Percentiles rank a stretch among this genome's conserved stretches.
Conservation (phyloP, 495 filamentous ascomycete genomes). For the Neurospora terricola region DNA sequence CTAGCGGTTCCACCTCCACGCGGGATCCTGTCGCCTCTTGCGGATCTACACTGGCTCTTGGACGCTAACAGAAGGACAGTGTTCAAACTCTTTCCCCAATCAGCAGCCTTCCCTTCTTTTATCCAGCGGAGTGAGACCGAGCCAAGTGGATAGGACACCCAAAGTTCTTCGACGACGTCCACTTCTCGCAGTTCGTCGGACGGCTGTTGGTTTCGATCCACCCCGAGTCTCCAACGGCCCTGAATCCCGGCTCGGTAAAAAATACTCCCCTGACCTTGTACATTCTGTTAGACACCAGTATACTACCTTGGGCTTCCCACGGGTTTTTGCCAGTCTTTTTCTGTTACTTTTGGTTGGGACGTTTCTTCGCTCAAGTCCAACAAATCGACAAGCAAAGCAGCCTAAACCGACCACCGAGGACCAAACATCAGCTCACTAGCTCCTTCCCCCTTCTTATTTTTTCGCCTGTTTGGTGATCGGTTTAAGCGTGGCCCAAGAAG, state of each 20-base stretch:
- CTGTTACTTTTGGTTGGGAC: not conserved
- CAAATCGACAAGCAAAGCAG: not conserved
- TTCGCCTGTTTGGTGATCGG: not conserved
- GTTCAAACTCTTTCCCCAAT: not conserved
- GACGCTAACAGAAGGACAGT: not conserved
- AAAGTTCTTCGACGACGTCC: not conserved
- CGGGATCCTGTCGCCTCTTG: conserved; percentile 12
- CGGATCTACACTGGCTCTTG: not conserved
- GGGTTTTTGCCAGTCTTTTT: not conserved
- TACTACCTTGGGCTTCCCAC: not conserved
- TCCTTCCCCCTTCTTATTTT: not conserved
- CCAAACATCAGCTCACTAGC: not conserved
- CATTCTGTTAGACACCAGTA: not conserved
- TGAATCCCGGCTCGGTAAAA: conserved; percentile 8
- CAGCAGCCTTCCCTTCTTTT: not conserved
- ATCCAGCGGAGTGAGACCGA: not conserved
- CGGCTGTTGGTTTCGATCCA: conserved; percentile 6
- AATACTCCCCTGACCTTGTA: conserved; percentile 7
- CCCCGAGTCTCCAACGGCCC: conserved; percentile 11
- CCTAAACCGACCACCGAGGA: not conserved
- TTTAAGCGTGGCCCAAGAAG: not conserved
- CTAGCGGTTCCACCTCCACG: conserved; percentile 10
- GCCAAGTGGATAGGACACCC: not conserved
- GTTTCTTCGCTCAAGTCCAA: not conserved
- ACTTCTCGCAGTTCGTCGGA: not conserved